Conservation (phyloP, 2,329 filamentous ascomycete species). For the Xylariomycetidae sp. region DNA sequence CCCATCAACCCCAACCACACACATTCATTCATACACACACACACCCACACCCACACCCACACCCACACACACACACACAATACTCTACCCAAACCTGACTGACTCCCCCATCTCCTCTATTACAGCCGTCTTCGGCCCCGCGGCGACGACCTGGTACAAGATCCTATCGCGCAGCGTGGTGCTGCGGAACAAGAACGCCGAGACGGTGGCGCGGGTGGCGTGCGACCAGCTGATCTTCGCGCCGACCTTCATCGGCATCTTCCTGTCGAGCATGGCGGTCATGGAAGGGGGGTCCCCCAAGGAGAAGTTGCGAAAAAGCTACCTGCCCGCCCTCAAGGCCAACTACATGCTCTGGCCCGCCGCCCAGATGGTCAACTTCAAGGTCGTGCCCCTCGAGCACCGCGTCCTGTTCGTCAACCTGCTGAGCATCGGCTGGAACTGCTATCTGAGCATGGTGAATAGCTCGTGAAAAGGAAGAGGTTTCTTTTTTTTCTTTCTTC, state of each 20-base stretch:
- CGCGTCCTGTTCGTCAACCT: slow-evolving; percentile 84
- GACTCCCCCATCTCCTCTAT: neutral
- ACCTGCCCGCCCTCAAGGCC: slow-evolving; percentile 66
- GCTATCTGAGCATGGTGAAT: slow-evolving; percentile 59
- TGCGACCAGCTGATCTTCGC: slow-evolving; percentile 81
- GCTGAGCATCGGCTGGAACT: slow-evolving; percentile 65
- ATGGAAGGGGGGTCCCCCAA: slow-evolving; percentile 60
- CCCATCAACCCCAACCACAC: slow-evolving; percentile 3
- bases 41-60: too few species aligned
- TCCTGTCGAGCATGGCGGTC: slow-evolving; percentile 79
- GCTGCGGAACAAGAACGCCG: slow-evolving; percentile 59
- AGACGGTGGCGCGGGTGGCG: slow-evolving; percentile 72
- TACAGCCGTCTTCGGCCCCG: slow-evolving; percentile 79
- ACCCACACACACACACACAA: too few species aligned
- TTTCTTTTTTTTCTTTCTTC: too few species aligned
- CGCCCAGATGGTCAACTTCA: slow-evolving; percentile 85
- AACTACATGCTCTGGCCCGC: slow-evolving; percentile 88
- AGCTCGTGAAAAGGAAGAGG: slow-evolving; percentile 24
- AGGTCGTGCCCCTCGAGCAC: slow-evolving; percentile 77
- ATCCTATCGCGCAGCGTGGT: slow-evolving; percentile 68
- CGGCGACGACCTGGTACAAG: slow-evolving; percentile 80
- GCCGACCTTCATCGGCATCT: slow-evolving; percentile 74
- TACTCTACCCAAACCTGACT: too few species aligned
- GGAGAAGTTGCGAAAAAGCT: slow-evolving; percentile 70
- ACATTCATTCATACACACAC: neutral